Base-by-base conservation (phyloP, 164 flowering plant species). In the Paratinospora sagittata region DNA sequence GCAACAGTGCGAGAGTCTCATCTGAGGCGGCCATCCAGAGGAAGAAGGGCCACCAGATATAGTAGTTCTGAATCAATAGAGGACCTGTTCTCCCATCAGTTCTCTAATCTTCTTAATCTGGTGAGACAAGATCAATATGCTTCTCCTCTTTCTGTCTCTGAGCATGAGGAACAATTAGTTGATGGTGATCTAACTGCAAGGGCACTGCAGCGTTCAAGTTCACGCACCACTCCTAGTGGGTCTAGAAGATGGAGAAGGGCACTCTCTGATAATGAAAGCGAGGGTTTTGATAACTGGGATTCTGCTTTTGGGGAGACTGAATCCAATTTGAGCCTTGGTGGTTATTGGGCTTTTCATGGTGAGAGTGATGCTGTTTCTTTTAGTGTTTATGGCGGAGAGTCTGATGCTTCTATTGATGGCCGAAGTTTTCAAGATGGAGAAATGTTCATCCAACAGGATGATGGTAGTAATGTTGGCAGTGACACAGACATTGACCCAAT, bases 401-500 rank as follows among this genome's bases (percentile, higher is more conserved):
- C 97, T 65, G 98, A 89, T 82, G 87, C 80, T 70, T 89, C 97
- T 62, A 79, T 83, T 10, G 95, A 88, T 79, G 88, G 82, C 11
- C 80, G 73, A 26, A 80, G 87, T 72, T 72, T 84, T 14, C 66
- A 81, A 68, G 93, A 86, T 65, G 69, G 84, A 27, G 89, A 87
- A 19, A 60, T 80, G 60, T 79, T 81, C 72, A 63, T 52, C 72
- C 88, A 77, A 58, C 84, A 77, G 63, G 85, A 81, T 66, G 88
- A 78, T 63, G 85, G 27, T 65, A 84, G 84, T 69, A 78, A 81
- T 67, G 0, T 79, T 65, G 87, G 85, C 12, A 85, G 81, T 81
- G 97, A 90, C 75, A 81, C 87, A 34, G 98, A 94, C 77, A 90
- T 94, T 65, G 98, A 94, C 78, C 98, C 98, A 39, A 94, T 94